Base-by-base conservation (phyloP, 1,284 basidiomycete species). In the Nidula niveotomentosa region DNA sequence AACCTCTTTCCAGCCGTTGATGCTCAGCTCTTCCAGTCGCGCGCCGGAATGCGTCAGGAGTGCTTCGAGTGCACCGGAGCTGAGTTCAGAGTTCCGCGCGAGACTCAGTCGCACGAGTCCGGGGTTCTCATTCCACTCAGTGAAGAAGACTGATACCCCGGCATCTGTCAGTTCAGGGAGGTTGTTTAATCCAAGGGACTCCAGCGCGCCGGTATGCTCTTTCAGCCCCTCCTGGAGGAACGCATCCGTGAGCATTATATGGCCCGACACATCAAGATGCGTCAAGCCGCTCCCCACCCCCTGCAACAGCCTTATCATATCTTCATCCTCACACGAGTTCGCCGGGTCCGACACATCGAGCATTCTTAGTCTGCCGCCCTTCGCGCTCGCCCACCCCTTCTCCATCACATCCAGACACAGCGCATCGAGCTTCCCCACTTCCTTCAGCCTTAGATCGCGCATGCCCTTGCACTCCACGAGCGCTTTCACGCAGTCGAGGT, bases 1-100 rank as follows among this genome's bases (percentile, higher is more conserved):
- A 1, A 86, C 77, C 0, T 78, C 76, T 64, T 81, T 88, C 90
- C 85, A 92, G 39, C 84, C 89, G 56, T 95, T 92, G 61, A 99
- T 80, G 59, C 84, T 83, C 30, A 98, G 77, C 30, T 77, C 65
- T 49, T 79, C 73, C n/a, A 98, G 73, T 1, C 74, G 70, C 5
- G 61, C 46, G 0, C 88, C 87, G 2, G 91, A 93, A 64, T 96
- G 93, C 8, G 70, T 67, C 35, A 97, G 69, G 23, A 97, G 63
- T 8, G 88, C 84, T 0, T 64, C 62, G 3, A 98, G 76, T 0
- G 93, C 79, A 1, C 72, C 71, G 36, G 79, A 78, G 12, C 77
- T 74, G 6, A 96, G 75, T 12, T 76, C 70, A 54, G 77, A 72
- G 59, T 88, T 88, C 50, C 91, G 83, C 7, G 85, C 79, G 7